phyloP scores from a whole-genome alignment of 1,284 basidiomycete genomes.

The Apiotrichum domesticum region DNA sequence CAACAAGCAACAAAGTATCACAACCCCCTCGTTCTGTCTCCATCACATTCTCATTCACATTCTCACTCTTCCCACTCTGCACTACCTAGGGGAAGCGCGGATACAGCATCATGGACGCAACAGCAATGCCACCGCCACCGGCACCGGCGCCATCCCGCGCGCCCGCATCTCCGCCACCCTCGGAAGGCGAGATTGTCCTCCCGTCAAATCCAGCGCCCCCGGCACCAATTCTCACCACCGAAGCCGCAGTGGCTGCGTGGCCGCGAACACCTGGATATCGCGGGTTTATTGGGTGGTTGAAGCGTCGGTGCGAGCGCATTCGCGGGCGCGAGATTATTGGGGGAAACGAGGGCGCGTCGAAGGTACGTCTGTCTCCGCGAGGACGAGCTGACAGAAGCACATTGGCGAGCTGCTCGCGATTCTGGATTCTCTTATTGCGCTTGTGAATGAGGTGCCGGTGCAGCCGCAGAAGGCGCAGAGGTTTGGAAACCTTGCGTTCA shows the following conservation, averaged over 20 bases:
- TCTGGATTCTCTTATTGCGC: constrained; percentile 64
- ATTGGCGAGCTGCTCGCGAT: constrained; percentile 53
- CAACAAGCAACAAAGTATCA: background rate
- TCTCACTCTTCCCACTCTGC: no score
- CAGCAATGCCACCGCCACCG: background rate
- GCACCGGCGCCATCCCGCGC: background rate
- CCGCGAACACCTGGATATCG: constrained; percentile 61
- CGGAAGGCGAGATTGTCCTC: constrained; percentile 6
- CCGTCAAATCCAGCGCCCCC: constrained; percentile 23
- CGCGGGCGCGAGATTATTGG: constrained; percentile 52
- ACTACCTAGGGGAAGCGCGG: no score
- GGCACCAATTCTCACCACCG: constrained; percentile 47
- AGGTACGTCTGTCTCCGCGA: background rate
- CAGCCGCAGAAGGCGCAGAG: constrained; percentile 69
- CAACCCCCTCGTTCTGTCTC: no score
- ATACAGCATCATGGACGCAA: no score
- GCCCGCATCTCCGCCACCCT: background rate
- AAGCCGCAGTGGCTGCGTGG: constrained; percentile 65
- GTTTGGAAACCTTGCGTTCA: constrained; percentile 90
- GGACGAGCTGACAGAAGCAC: constrained; percentile 47
- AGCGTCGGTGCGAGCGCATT: constrained; percentile 65
- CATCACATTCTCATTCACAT: no score
- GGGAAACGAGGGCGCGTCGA: constrained; percentile 14
- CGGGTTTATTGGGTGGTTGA: constrained; percentile 66
- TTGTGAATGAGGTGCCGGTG: constrained; percentile 79